These are phyloP conservation scores for Leccinum truebloodii DNA, from an alignment of 768 basidiomycete species.

Conservation along the genomic window DNA sequence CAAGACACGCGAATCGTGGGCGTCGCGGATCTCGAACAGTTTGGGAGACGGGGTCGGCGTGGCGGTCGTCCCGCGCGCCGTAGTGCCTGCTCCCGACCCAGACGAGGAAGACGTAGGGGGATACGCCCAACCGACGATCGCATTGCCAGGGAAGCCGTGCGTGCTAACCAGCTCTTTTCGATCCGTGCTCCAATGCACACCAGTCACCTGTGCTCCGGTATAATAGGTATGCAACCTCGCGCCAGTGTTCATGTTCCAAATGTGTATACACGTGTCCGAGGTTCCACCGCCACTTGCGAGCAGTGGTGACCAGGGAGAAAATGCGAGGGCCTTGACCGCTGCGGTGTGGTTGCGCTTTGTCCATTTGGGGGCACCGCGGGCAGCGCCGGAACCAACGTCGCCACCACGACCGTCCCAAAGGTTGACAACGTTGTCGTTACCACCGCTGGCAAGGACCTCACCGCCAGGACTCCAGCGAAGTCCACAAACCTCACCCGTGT, in stretches of 20 bases:
- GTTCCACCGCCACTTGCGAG: conserved; percentile 95
- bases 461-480: conserved; percentile 88
- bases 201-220: conserved; percentile 91
- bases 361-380: conserved; percentile 75
- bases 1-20: conserved; percentile 89
- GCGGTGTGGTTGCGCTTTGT: conserved; percentile 90
- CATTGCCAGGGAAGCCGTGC: conserved; percentile 92
- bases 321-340: conserved; percentile 87
- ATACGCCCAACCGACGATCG: conserved; percentile 80
- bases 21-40: conserved; percentile 70
- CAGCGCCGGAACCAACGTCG: conserved; percentile 44
- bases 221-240: conserved; percentile 85
- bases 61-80: conserved; percentile 17
- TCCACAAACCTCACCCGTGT: conserved; percentile 92
- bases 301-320: conserved; percentile 94
- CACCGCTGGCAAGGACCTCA: conserved; percentile 89
- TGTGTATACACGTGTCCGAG: conserved; percentile 85
- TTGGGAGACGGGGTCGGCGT: conserved; percentile 21
- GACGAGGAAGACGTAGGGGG: conserved; percentile 42
- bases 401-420: conserved; percentile 91
- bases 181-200: conserved; percentile 83
- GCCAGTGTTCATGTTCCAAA: conserved; percentile 92
- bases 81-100: conserved; percentile 24
- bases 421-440: conserved; percentile 97
- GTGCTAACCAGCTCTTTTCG: conserved; percentile 89